These are phyloP conservation scores for Plasmodium vivax DNA, from an alignment of 169 alveolate genomes.

Conservation along the genomic window DNA sequence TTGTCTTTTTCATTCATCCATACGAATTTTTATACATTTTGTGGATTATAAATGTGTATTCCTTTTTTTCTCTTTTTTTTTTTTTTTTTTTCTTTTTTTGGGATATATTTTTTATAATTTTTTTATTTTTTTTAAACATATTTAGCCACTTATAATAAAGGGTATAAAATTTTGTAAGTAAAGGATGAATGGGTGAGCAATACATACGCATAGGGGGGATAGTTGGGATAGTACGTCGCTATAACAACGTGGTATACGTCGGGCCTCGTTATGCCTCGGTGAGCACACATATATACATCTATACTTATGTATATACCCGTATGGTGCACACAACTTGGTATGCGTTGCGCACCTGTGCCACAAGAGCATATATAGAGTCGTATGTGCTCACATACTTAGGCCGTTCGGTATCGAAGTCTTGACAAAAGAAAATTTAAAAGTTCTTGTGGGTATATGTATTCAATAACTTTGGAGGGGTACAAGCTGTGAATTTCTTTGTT, in stretches of 20 bases:
- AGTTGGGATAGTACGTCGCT: background rate
- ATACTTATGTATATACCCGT: background rate
- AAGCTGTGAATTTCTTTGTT: slow-evolving; percentile 66
- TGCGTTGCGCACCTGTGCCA: background rate
- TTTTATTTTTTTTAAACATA: background rate
- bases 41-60: background rate
- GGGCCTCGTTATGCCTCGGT: background rate
- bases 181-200: background rate
- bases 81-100: background rate
- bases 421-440: slow-evolving; percentile 67
- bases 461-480: slow-evolving; percentile 73
- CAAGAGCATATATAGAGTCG: background rate
- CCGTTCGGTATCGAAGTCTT: slow-evolving; percentile 68
- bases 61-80: background rate
- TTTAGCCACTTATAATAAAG: background rate
- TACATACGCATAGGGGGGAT: background rate
- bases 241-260: background rate
- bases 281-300: background rate
- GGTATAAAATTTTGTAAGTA: background rate
- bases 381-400: slow-evolving; percentile 8
- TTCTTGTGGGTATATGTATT: slow-evolving; percentile 72
- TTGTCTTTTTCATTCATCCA: slow-evolving; percentile 7
- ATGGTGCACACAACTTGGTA: background rate
- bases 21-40: background rate
- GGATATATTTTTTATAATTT: background rate